Percentiles rank a stretch among this genome's conserved stretches.
Evolutionary conservation across 2,329 filamentous ascomycete species (phyloP).

Genomic region (Neofusicoccum umdonicola): DNA sequence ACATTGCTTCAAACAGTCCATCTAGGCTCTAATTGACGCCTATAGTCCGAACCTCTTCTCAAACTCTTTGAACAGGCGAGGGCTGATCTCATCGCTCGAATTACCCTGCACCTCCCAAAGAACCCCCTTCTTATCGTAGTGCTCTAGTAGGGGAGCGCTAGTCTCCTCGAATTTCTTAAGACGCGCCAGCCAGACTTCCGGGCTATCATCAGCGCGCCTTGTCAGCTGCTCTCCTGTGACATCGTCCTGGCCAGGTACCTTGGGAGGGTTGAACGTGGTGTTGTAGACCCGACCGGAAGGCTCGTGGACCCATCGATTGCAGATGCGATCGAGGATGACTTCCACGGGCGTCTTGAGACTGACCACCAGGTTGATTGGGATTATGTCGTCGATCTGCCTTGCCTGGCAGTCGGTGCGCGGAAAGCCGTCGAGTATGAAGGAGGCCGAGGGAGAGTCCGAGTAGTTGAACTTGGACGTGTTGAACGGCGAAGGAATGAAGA

Average conservation of each 20-base stretch:
- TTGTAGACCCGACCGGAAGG: slow-evolving; percentile 93
- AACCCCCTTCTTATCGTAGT: slow-evolving; percentile 81
- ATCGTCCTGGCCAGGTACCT: slow-evolving; percentile 78
- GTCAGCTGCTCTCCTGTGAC: slow-evolving; percentile 83
- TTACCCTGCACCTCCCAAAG: slow-evolving; percentile 84
- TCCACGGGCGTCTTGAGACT: slow-evolving; percentile 80
- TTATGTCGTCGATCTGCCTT: slow-evolving; percentile 68
- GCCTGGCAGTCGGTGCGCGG: slow-evolving; percentile 85
- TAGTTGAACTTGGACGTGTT: slow-evolving; percentile 42
- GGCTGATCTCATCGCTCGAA: slow-evolving; percentile 91
- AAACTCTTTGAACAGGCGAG: slow-evolving; percentile 82
- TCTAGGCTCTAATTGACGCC: background rate
- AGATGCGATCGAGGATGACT: slow-evolving; percentile 85
- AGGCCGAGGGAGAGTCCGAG: slow-evolving; percentile 71
- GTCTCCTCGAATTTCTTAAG: slow-evolving; percentile 84
- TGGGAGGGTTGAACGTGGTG: slow-evolving; percentile 84
- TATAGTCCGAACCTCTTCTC: slow-evolving; percentile 64
- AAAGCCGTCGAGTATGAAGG: slow-evolving; percentile 95
- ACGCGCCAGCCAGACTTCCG: slow-evolving; percentile 78
- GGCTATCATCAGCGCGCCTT: slow-evolving; percentile 80
- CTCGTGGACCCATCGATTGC: slow-evolving; percentile 89
- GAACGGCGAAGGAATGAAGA: slow-evolving; percentile 41
- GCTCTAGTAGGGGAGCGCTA: slow-evolving; percentile 78
- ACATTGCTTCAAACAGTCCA: background rate
- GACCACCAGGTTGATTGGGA: slow-evolving; percentile 94